These are phyloP conservation scores for Sarocladiaceae sp. DNA, from an alignment of 2,329 filamentous ascomycete species.

Conservation along the genomic window DNA sequence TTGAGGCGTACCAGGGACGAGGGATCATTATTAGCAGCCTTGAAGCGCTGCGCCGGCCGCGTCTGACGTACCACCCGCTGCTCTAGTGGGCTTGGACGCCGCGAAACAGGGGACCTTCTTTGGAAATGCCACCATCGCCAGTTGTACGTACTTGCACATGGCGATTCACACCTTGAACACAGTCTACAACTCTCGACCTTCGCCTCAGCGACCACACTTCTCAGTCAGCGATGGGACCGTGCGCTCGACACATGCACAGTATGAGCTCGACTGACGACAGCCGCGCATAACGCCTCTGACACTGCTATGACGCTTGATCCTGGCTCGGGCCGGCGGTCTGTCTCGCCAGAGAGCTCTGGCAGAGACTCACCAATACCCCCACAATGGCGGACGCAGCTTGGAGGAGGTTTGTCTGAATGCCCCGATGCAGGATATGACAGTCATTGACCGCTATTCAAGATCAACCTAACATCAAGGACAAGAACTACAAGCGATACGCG, in stretches of 20 bases:
- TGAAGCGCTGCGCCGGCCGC: neutral
- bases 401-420: slow-evolving; percentile 59
- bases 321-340: slow-evolving; percentile 50
- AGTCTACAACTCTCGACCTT: too few relatives aligned
- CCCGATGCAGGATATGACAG: slow-evolving; percentile 8
- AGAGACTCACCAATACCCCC: slow-evolving; percentile 71
- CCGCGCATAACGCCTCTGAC: neutral
- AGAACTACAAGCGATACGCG: slow-evolving; percentile 82
- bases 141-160: neutral
- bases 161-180: too few relatives aligned
- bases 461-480: slow-evolving; percentile 55
- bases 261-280: neutral
- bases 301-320: slow-evolving; percentile 60
- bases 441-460: slow-evolving; percentile 33
- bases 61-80: slow-evolving; percentile 6
- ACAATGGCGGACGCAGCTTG: slow-evolving; percentile 72
- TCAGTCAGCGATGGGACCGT: neutral
- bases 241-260: neutral
- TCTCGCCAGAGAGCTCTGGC: slow-evolving; percentile 80
- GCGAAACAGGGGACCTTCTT: slow-evolving; percentile 3
- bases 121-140: slow-evolving; percentile 9
- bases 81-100: neutral
- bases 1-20: neutral
- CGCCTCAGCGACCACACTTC: too few relatives aligned
- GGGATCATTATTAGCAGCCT: neutral